Conservation (phyloP, 2,329 filamentous ascomycete genomes). For the Fusarium compactum region DNA sequence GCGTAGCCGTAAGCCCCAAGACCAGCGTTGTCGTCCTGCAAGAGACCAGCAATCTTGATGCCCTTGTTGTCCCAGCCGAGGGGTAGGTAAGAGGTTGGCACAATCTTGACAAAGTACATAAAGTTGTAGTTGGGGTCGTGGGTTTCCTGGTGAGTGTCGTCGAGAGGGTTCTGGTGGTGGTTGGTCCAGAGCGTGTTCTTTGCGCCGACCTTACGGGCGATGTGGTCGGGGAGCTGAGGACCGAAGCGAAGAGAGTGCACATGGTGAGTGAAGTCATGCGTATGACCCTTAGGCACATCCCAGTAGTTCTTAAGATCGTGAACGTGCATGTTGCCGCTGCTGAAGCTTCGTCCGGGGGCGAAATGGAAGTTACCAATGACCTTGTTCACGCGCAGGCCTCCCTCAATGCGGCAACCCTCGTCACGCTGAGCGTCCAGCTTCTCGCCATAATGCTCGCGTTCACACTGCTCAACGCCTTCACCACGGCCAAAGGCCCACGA, state of each 20-base stretch:
- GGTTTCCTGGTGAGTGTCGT: conserved; percentile 81
- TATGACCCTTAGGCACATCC: conserved; percentile 73
- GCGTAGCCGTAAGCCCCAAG: conserved; percentile 67
- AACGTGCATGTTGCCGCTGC: conserved; percentile 95
- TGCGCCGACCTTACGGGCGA: conserved; percentile 69
- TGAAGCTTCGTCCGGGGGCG: conserved; percentile 95
- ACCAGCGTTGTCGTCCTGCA: conserved; percentile 71
- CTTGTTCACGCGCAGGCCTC: conserved; percentile 94
- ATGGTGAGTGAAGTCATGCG: conserved; percentile 89
- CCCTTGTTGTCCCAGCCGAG: conserved; percentile 83
- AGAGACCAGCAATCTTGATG: conserved; percentile 45
- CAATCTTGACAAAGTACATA: conserved; percentile 99
- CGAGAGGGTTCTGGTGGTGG: conserved; percentile 92
- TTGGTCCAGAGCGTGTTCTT: conserved; percentile 77
- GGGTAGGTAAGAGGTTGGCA: conserved; percentile 93
- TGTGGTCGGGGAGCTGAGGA: conserved; percentile 83
- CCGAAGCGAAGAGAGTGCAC: conserved; percentile 94
- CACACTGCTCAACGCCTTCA: conserved; percentile 93
- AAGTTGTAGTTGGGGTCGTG: conserved; percentile 90
- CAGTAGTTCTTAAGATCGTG: conserved; percentile 98
- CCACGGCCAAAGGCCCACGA: conserved; percentile 96
- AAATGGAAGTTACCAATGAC: conserved; percentile 99
- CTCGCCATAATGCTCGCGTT: conserved; percentile 92
- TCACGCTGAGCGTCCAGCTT: conserved; percentile 86
- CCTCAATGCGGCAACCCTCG: conserved; percentile 95